A percentile compares a stretch with the other conserved stretches of the same genome.
Conservation (phyloP, 306 rosid genomes). For the Citrullus mucosospermus region DNA sequence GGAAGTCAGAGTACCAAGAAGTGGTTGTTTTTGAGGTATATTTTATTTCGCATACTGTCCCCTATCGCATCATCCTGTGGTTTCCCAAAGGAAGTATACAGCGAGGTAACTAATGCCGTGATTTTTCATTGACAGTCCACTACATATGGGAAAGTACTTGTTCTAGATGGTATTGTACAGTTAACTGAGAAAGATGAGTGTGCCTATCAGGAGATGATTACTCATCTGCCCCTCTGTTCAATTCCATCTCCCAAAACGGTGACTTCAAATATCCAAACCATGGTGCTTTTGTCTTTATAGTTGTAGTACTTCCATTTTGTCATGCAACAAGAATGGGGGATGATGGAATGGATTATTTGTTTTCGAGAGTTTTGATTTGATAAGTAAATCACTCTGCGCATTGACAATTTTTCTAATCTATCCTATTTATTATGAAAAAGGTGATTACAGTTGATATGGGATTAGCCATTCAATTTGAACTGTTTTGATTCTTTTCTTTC, state of each 20-base stretch:
- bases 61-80: not conserved
- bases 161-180: conserved; percentile 7
- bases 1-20: conserved; percentile 6
- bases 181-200: not conserved
- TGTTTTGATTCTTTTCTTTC: not conserved
- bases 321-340: not conserved
- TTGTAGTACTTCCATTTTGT: not conserved
- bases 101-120: not conserved
- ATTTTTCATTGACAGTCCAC: not conserved
- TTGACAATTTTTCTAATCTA: not conserved
- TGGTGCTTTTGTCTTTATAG: not conserved
- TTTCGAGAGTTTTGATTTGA: not conserved
- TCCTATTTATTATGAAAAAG: not conserved
- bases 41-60: not conserved
- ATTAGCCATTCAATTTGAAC: not conserved
- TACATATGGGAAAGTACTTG: conserved; percentile 8
- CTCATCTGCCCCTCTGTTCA: conserved; percentile 9
- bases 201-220: not conserved
- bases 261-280: conserved; percentile 5
- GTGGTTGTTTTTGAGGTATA: conserved; percentile 5
- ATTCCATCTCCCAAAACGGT: conserved; percentile 27
- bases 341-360: not conserved
- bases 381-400: not conserved
- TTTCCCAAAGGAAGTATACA: not conserved
- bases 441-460: not conserved